These are phyloP conservation scores for Ustilago hordei DNA, from an alignment of 1,284 basidiomycete species.

Conservation along the genomic window DNA sequence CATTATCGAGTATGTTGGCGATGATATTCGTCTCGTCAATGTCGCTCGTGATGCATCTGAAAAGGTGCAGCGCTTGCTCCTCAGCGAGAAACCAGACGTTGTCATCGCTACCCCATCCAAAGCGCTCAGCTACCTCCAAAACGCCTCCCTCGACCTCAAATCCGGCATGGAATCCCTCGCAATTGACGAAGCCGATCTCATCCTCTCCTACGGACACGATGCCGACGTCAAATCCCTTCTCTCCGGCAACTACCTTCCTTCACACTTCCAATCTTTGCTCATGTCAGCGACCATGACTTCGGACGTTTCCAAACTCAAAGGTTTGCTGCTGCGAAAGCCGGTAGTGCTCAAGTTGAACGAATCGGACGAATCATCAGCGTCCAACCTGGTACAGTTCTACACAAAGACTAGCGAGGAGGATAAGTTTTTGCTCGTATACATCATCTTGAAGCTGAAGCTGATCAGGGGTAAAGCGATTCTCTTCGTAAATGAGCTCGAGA, in stretches of 20 bases:
- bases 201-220: constrained; percentile 94
- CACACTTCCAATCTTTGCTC: constrained; percentile 90
- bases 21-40: constrained; percentile 79
- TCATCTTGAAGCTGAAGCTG: constrained; percentile 92
- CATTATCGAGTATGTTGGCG: constrained; percentile 80
- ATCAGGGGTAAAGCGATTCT: constrained; percentile 96
- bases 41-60: constrained; percentile 75
- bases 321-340: constrained; percentile 85
- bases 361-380: constrained; percentile 40
- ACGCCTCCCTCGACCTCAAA: constrained; percentile 73
- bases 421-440: constrained; percentile 94
- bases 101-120: constrained; percentile 91
- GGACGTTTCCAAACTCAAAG: constrained; percentile 91
- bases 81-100: constrained; percentile 92
- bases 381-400: constrained; percentile 62
- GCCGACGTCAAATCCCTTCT: constrained; percentile 89
- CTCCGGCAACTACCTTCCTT: constrained; percentile 78
- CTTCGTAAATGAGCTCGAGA: constrained; percentile 96
- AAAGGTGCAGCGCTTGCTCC: constrained; percentile 82
- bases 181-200: constrained; percentile 97
- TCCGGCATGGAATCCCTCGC: constrained; percentile 83
- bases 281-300: constrained; percentile 99
- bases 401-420: constrained; percentile 80
- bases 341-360: constrained; percentile 73
- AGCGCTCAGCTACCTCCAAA: constrained; percentile 81